phyloP scores from a whole-genome alignment of 73 alveolate genomes.

The Paramecium bursaria region DNA sequence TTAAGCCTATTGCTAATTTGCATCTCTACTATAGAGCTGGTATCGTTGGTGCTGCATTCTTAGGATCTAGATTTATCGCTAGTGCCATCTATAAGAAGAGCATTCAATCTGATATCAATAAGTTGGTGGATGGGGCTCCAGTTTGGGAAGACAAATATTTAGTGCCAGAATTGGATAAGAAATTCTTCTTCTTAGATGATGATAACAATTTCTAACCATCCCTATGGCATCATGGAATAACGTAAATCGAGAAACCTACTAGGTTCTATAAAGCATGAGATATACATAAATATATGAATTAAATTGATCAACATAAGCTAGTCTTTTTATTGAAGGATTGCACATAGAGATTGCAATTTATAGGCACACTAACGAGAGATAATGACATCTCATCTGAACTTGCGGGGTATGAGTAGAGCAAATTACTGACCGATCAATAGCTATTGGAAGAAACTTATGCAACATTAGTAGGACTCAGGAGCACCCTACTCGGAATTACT shows the following conservation, averaged over 20 bases:
- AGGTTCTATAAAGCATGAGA: conserved; percentile 49
- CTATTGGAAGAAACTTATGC: conserved; percentile 65
- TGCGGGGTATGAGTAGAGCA: conserved; percentile 69
- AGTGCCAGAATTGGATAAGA: conserved; percentile 67
- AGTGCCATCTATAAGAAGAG: not conserved
- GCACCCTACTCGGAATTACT: conserved; percentile 64
- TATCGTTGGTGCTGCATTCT: conserved; percentile 56
- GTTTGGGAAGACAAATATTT: conserved; percentile 63
- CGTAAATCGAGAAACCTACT: conserved; percentile 35
- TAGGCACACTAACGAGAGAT: conserved; percentile 58
- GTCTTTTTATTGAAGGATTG: conserved; percentile 52
- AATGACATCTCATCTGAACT: conserved; percentile 69
- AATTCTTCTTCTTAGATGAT: conserved; percentile 69
- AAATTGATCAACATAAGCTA: conserved; percentile 67
- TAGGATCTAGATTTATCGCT: conserved; percentile 43
- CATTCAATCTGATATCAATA: conserved; percentile 2
- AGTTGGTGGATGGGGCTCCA: conserved; percentile 68
- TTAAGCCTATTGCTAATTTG: conserved; percentile 33
- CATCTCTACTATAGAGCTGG: conserved; percentile 69
- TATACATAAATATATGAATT: conserved; percentile 58
- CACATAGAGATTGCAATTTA: conserved; percentile 32
- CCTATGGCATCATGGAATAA: conserved; percentile 66
- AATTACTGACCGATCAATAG: conserved; percentile 58
- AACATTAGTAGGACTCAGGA: conserved; percentile 33
- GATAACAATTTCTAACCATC: conserved; percentile 68